phyloP scores from a whole-genome alignment of 225 moss, liverwort and hornwort genomes.

The Pleurozium schreberi region DNA sequence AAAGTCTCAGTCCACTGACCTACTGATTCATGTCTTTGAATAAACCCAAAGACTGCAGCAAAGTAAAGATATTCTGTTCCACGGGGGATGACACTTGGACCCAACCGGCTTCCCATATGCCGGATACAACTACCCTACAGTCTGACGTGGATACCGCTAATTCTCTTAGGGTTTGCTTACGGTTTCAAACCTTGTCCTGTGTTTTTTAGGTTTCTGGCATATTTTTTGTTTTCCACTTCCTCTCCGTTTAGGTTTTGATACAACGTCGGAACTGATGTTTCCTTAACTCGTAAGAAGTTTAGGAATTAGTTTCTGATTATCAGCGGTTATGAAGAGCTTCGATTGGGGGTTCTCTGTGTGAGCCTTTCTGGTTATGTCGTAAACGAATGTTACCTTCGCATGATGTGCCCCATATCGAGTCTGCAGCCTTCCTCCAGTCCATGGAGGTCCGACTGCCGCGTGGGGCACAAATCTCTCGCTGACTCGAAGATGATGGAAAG shows the following conservation, averaged over 20 bases:
- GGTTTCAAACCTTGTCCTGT: accelerated
- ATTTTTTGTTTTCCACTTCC: accelerated
- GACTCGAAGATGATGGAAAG: constrained; percentile 12
- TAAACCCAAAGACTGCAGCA: not conserved
- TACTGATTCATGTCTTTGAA: not conserved
- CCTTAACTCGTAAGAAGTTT: accelerated
- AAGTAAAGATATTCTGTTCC: not conserved
- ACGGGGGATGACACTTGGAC: not conserved
- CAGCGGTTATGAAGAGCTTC: accelerated
- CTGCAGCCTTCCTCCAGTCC: constrained; percentile 11
- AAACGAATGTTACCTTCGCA: accelerated
- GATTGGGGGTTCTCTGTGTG: too few species aligned
- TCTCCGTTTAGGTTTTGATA: accelerated
- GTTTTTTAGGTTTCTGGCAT: accelerated
- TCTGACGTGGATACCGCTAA: constrained; percentile 8
- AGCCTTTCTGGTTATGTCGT: not conserved
- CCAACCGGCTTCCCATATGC: constrained; percentile 18
- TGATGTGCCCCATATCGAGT: constrained; percentile 23
- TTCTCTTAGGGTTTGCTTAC: not conserved
- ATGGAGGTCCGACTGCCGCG: constrained; percentile 24
- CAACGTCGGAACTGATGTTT: accelerated
- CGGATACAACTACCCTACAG: constrained; percentile 12
- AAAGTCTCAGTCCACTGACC: accelerated
- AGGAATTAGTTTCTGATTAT: accelerated
- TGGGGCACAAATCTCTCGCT: constrained; percentile 3